Evolutionary conservation across 768 basidiomycete species (phyloP).

Genomic region (Gymnopilus junonius): DNA sequence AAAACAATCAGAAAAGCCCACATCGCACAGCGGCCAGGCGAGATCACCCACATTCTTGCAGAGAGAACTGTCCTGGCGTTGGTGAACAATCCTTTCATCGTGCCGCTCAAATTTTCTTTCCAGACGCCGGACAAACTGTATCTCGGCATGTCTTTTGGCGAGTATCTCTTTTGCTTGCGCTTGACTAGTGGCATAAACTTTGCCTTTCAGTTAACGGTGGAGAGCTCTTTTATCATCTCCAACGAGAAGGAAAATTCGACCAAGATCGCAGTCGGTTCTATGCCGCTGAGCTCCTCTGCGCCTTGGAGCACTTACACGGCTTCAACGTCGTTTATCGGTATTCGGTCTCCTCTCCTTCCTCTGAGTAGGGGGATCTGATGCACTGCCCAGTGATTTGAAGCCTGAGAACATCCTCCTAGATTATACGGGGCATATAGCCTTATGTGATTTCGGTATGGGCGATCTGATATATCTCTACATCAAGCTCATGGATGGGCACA

Average conservation of each 20-base stretch:
- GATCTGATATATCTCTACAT: background rate
- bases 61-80: constrained; percentile 96
- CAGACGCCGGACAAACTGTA: constrained; percentile 98
- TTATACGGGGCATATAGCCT: constrained; percentile 96
- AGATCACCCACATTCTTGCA: constrained; percentile 97
- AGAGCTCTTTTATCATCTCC: constrained; percentile 96
- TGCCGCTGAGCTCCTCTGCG: constrained; percentile 95
- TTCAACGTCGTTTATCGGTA: constrained; percentile 99
- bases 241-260: constrained; percentile 96
- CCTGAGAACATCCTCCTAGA: constrained; percentile 98
- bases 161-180: constrained; percentile 25
- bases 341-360: background rate
- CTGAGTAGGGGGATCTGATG: background rate
- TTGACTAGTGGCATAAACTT: background rate
- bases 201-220: constrained; percentile 83
- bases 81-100: constrained; percentile 99
- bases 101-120: constrained; percentile 98
- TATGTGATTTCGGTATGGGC: constrained; percentile 88
- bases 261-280: constrained; percentile 94
- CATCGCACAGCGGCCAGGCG: constrained; percentile 93
- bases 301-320: constrained; percentile 93
- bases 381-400: constrained; percentile 79
- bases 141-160: constrained; percentile 94
- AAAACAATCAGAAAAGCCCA: constrained; percentile 99
- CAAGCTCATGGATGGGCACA: constrained; percentile 25